A percentile compares a stretch with the other conserved stretches of the same genome.
Conservation (phyloP, 257 asterid species). For the Catharanthus roseus region DNA sequence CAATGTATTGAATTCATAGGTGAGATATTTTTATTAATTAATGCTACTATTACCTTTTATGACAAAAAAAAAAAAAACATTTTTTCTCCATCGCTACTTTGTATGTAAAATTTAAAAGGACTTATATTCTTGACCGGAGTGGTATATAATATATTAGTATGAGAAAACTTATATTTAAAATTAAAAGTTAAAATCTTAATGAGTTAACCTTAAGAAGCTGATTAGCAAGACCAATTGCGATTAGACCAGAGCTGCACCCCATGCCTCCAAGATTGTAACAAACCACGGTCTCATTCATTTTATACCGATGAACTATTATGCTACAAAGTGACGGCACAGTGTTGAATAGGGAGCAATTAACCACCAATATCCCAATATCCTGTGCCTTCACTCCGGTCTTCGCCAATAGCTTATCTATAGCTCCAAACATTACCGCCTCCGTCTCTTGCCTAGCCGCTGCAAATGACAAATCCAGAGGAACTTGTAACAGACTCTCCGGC, state of each 20-base stretch:
- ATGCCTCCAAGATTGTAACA: background rate
- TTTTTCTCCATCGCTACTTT: no score
- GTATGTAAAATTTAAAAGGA: no score
- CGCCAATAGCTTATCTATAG: background rate
- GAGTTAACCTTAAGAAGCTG: background rate
- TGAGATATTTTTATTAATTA: no score
- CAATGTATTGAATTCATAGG: no score
- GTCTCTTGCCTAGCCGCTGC: background rate
- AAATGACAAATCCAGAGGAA: background rate
- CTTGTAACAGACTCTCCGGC: background rate
- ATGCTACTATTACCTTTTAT: no score
- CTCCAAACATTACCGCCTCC: background rate
- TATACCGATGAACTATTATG: background rate
- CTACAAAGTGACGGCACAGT: background rate
- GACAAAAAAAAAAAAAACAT: no score
- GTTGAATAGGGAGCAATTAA: background rate
- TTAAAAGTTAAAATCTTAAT: no score
- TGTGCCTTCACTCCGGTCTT: background rate
- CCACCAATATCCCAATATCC: background rate
- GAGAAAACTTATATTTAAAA: no score
- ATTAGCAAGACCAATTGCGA: background rate
- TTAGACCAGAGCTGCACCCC: background rate
- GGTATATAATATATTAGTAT: no score
- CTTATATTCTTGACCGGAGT: no score
- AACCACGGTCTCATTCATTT: background rate